A percentile compares a stretch with the other conserved stretches of the same genome.
phyloP scores from a whole-genome alignment of 352 stramenopile species.

The Phytophthora pinifolia region DNA sequence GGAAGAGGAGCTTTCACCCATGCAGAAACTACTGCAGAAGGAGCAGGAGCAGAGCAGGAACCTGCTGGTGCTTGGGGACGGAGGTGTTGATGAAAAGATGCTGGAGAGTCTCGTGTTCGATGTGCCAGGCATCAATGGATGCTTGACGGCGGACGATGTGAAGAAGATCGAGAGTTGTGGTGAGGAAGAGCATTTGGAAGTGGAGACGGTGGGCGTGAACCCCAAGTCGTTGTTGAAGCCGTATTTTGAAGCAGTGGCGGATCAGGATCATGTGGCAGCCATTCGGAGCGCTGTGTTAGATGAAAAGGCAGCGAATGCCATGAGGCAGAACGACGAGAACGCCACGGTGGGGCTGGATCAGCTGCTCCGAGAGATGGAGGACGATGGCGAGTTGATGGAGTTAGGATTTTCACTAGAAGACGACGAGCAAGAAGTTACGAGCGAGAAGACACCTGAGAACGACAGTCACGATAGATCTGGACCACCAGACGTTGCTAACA shows the following conservation, averaged over 20 bases:
- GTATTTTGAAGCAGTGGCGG: slow-evolving; percentile 66
- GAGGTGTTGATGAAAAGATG: slow-evolving; percentile 27
- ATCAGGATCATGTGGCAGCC: slow-evolving; percentile 50
- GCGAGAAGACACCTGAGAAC: slow-evolving; percentile 1
- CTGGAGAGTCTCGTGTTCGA: slow-evolving; percentile 51
- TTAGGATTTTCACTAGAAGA: slow-evolving; percentile 59
- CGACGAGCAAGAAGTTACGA: slow-evolving; percentile 26
- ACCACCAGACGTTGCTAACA: neutral
- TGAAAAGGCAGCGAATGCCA: slow-evolving; percentile 60
- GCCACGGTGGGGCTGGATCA: slow-evolving; percentile 65
- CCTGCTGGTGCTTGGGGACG: slow-evolving; percentile 30
- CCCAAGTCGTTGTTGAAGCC: slow-evolving; percentile 53
- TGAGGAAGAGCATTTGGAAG: neutral
- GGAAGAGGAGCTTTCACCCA: slow-evolving; percentile 4
- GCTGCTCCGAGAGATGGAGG: slow-evolving; percentile 66
- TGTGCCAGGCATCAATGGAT: slow-evolving; percentile 54
- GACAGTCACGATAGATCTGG: slow-evolving; percentile 2
- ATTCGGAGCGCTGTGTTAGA: slow-evolving; percentile 60
- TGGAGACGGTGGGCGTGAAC: slow-evolving; percentile 57
- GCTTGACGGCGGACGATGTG: slow-evolving; percentile 54
- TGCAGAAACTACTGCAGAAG: slow-evolving; percentile 19
- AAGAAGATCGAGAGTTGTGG: slow-evolving; percentile 24
- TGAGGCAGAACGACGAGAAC: slow-evolving; percentile 52
- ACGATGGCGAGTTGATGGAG: slow-evolving; percentile 61
- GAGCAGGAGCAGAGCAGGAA: slow-evolving; percentile 45